Conservation (phyloP, 805 yeast species). For the Candida pseudoglaebosa region DNA sequence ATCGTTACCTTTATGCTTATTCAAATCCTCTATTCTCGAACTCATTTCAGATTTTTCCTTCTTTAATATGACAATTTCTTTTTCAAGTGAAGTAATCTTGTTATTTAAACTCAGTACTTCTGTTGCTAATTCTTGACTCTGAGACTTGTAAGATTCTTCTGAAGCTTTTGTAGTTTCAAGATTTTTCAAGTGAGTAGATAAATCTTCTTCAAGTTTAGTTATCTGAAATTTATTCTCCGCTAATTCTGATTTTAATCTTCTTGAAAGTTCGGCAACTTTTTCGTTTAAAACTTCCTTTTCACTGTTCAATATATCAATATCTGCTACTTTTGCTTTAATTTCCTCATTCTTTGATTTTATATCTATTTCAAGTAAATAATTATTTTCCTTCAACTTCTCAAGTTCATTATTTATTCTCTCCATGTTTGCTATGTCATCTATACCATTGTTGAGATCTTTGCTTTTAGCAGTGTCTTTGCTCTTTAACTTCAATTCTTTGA, state of each 20-base stretch:
- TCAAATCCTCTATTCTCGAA: slow-evolving; percentile 26
- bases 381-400: slow-evolving; percentile 2
- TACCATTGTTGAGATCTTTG: too few species aligned
- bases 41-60: slow-evolving; percentile 39
- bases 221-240: not conserved
- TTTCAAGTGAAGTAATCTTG: slow-evolving; percentile 8
- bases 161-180: slow-evolving; percentile 5
- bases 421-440: too few species aligned
- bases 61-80: slow-evolving; percentile 22
- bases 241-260: not conserved
- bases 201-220: slow-evolving; percentile 10
- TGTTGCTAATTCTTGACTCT: slow-evolving; percentile 16
- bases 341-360: not conserved
- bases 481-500: slow-evolving; percentile 32
- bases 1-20: slow-evolving; percentile 32
- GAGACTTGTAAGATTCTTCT: slow-evolving; percentile 14
- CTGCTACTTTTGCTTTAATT: not conserved
- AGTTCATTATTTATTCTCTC: slow-evolving; percentile 2
- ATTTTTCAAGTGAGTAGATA: slow-evolving; percentile 4
- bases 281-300: slow-evolving; percentile 1
- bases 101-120: slow-evolving; percentile 17
- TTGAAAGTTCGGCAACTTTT: slow-evolving; percentile 2
- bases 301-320: not conserved
- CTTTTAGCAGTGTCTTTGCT: not conserved
- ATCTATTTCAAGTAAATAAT: not conserved